Percentiles rank a stretch among this genome's conserved stretches.
phyloP scores from a whole-genome alignment of 208 protist species.

The Crithidia sp. region DNA sequence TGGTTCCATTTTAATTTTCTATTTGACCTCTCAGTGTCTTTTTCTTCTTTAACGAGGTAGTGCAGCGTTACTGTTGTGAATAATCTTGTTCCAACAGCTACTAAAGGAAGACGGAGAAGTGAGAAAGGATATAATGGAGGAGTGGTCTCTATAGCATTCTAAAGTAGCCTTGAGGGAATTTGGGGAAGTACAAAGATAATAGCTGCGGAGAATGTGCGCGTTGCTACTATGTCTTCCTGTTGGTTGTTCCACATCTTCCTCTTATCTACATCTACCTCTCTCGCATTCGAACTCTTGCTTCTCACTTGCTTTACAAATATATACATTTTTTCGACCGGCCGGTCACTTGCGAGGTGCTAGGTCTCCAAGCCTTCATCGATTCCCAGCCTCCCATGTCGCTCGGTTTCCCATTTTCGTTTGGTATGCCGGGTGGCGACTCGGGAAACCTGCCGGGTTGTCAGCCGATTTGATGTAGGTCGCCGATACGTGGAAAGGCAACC shows the following conservation, averaged over 20 bases:
- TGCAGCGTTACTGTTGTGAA: background rate
- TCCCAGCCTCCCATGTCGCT: constrained; percentile 13
- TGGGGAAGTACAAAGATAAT: too few species aligned
- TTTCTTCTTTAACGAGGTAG: too few species aligned
- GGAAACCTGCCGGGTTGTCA: constrained; percentile 12
- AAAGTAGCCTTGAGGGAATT: background rate
- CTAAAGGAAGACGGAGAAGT: background rate
- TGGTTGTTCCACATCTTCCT: background rate
- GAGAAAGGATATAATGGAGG: background rate
- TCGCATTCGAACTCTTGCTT: too few species aligned
- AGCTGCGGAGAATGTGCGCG: background rate
- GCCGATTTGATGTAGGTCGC: constrained; percentile 9
- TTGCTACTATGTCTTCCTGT: background rate
- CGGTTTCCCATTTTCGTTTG: constrained; percentile 12
- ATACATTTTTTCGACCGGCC: background rate
- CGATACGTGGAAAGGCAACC: constrained; percentile 4
- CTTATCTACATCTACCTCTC: too few species aligned
- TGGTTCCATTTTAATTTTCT: constrained; percentile 18
- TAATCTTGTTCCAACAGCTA: background rate
- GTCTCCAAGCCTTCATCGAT: constrained; percentile 2
- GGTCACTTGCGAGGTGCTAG: background rate
- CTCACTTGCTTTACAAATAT: background rate
- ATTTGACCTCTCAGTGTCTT: too few species aligned
- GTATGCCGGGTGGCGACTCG: constrained; percentile 7
- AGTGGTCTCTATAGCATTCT: background rate